Conservation (phyloP, 139 green algal genomes). For the Chloropicon primus region DNA sequence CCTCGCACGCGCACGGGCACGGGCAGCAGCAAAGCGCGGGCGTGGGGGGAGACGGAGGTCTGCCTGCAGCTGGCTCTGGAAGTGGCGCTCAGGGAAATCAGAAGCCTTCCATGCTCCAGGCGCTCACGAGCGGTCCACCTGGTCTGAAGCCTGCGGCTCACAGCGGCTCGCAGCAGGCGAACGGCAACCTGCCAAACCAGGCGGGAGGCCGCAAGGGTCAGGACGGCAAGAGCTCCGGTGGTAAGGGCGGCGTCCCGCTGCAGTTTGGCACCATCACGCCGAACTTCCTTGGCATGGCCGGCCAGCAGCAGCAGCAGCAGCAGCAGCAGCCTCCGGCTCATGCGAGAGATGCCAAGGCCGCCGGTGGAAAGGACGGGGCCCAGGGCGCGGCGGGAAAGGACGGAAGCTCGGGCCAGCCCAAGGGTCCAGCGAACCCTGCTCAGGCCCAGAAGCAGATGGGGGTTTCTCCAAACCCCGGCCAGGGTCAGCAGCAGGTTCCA, state of each 20-base stretch:
- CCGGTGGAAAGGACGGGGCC: neutral
- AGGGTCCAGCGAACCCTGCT: neutral
- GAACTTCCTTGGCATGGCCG: neutral
- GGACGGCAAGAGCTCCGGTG: neutral
- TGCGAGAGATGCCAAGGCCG: neutral
- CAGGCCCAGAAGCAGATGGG: neutral
- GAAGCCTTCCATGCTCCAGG: neutral
- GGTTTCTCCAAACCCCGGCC: neutral
- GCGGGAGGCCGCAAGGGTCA: neutral
- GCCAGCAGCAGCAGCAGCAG: neutral
- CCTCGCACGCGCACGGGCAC: neutral
- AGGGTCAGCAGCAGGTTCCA: neutral
- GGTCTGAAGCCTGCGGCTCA: neutral
- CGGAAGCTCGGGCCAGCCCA: neutral
- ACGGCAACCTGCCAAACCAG: neutral
- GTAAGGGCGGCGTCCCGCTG: neutral
- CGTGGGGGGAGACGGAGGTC: neutral
- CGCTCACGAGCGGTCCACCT: neutral
- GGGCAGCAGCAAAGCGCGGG: too few species aligned
- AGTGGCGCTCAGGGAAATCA: neutral
- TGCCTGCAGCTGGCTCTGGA: neutral
- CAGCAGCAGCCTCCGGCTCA: too few species aligned
- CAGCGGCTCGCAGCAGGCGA: neutral
- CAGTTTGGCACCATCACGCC: neutral
- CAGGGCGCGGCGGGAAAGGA: neutral